Percentiles rank a stretch among this genome's conserved stretches.
Conservation (phyloP, 2,329 filamentous ascomycete species). For the Colletotrichum tanaceti region DNA sequence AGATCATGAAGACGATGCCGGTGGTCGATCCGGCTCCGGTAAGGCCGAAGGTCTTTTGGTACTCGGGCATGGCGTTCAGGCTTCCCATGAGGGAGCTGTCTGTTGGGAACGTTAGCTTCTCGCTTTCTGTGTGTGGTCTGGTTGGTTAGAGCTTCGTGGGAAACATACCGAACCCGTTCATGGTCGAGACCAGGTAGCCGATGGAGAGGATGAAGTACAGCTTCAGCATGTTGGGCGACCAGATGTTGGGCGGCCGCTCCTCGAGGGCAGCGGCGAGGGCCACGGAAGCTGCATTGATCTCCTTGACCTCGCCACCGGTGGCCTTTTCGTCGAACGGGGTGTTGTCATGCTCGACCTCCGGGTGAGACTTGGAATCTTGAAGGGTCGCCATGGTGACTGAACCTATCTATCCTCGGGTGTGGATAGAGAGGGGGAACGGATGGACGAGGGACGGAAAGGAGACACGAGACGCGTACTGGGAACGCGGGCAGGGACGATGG, state of each 20-base stretch:
- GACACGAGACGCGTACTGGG: not conserved
- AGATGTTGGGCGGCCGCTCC: conserved; percentile 49
- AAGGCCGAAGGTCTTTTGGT: conserved; percentile 58
- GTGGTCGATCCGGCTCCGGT: conserved; percentile 57
- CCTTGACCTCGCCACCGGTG: conserved; percentile 43
- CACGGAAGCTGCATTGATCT: conserved; percentile 52
- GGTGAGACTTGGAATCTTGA: conserved; percentile 24
- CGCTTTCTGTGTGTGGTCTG: accelerated
- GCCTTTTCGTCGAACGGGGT: conserved; percentile 32
- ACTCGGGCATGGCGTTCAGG: conserved; percentile 61
- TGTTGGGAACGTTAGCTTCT: conserved; percentile 4
- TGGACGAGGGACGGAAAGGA: not conserved
- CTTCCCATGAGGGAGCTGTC: conserved; percentile 56
- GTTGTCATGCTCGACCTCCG: conserved; percentile 37
- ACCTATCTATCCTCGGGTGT: not conserved
- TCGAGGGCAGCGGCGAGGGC: conserved; percentile 51
- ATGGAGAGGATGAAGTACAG: conserved; percentile 46
- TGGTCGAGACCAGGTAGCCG: conserved; percentile 46
- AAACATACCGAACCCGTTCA: conserved; percentile 47
- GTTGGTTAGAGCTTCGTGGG: not conserved
- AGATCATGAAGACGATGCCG: conserved; percentile 59
- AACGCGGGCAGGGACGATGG: conserved; percentile 9
- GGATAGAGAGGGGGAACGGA: not conserved
- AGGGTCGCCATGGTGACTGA: conserved; percentile 28
- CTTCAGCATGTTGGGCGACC: conserved; percentile 50